Base-by-base conservation (phyloP, 371 early-diverging fungal genomes). In the Mucor indicus region DNA sequence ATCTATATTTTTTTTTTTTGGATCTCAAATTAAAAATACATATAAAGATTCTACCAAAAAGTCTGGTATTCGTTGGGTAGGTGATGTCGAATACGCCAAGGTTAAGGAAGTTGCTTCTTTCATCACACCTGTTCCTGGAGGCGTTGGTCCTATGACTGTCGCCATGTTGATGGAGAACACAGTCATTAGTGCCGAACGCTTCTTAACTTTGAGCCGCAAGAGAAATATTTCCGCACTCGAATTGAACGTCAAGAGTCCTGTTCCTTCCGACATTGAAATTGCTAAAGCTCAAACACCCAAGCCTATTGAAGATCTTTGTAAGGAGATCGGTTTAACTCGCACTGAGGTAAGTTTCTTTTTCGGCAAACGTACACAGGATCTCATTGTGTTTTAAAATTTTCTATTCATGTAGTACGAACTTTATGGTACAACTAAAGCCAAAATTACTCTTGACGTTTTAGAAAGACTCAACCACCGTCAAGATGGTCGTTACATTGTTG, bases 131-230 rank as follows among this genome's bases (percentile, higher is more conserved):
- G 97, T 96, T 33, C 97, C 97, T 16, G 96, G 96, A 20, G 96
- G 95, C 31, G 95, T 95, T 20, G 97, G 96, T 0, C 97, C 97
- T 8, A 94, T 96, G 96, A 95, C 97, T 4, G 96, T 96, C 10
- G 93, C 92, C 29, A 94, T 96, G 93, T 73, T 96, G 16, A 67
- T 96, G 67, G 61, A 85, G 41, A 96, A 96, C 74, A 90, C 89
- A 0, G 65, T 87, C 0, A 51, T 80, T 25, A 83, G 88, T 40
- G 93, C 93, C 16, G 75, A 84, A 57, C 77, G 91, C 11, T 85
- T 75, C 61, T 73, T 80, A 49, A 75, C 83, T n/a, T 66, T 75
- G 19, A 64, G 66, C 10, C 57, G 49, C 20, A 71, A 79, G 46
- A 56, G 77, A 21, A 64, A 72, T 7, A 79, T 86, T 33, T 64